These are phyloP conservation scores for Vitis rupestris DNA, from an alignment of 164 flowering plant species.

Conservation along the genomic window DNA sequence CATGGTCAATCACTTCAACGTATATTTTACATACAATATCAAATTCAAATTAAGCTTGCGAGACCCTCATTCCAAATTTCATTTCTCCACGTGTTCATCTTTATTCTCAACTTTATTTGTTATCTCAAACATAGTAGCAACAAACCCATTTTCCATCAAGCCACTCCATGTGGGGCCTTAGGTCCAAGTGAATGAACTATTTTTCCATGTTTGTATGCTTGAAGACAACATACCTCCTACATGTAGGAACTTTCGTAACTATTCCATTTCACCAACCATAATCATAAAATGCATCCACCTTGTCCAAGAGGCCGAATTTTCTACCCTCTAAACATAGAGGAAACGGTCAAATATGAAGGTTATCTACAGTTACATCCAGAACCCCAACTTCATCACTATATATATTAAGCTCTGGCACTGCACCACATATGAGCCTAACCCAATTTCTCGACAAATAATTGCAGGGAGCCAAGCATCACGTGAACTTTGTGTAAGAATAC, in stretches of 20 bases:
- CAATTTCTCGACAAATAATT: conserved; percentile 19
- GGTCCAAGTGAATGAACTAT: conserved; percentile 19
- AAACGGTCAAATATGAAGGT: conserved; percentile 28
- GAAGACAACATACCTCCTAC: conserved; percentile 28
- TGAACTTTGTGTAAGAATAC: conserved; percentile 3
- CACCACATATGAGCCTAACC: conserved; percentile 22
- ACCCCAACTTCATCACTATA: conserved; percentile 2
- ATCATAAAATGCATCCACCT: conserved; percentile 34
- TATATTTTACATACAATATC: too few species aligned
- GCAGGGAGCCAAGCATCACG: conserved; percentile 34
- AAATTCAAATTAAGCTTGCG: too few species aligned
- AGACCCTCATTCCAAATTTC: too few species aligned
- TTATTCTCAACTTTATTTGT: too few species aligned
- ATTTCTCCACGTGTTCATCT: too few species aligned
- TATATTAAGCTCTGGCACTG: conserved; percentile 12
- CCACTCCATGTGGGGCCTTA: conserved; percentile 50
- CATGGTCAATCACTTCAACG: too few species aligned
- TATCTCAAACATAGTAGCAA: neutral
- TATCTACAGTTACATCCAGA: conserved; percentile 23
- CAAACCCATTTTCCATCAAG: conserved; percentile 41
- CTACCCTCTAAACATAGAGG: conserved; percentile 30
- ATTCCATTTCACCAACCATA: conserved; percentile 48
- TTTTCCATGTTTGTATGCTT: conserved; percentile 26
- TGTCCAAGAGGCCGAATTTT: conserved; percentile 33
- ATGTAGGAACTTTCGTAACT: conserved; percentile 34